Evolutionary conservation across 345 rosid species (phyloP).

Genomic region (Sisymbrium irio): DNA sequence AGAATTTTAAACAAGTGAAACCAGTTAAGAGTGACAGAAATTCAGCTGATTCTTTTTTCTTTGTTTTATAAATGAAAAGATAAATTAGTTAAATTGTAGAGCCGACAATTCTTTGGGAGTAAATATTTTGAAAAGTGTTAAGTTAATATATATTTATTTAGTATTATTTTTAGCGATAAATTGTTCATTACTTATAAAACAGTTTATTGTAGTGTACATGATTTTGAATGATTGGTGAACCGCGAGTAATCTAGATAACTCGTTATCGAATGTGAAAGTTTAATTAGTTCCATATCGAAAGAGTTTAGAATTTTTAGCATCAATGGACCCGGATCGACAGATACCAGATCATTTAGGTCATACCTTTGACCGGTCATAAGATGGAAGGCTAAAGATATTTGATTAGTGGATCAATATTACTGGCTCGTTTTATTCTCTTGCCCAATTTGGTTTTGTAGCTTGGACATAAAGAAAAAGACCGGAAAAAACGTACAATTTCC

Average conservation of each 20-base stretch:
- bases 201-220: too few relatives aligned
- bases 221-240: too few relatives aligned
- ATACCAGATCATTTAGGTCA: slow-evolving; percentile 14
- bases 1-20: too few relatives aligned
- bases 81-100: too few relatives aligned
- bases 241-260: neutral
- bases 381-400: neutral
- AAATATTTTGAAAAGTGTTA: too few relatives aligned
- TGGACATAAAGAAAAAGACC: neutral
- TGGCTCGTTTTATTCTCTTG: neutral
- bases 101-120: too few relatives aligned
- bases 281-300: neutral
- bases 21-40: too few relatives aligned
- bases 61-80: too few relatives aligned
- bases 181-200: too few relatives aligned
- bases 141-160: too few relatives aligned
- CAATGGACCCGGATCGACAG: neutral
- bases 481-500: neutral
- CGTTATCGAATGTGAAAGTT: neutral
- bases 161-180: too few relatives aligned
- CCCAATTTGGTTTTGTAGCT: neutral
- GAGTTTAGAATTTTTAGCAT: neutral
- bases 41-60: too few relatives aligned
- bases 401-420: neutral
- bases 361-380: slow-evolving; percentile 6